Percentiles rank a stretch among this genome's conserved stretches.
Evolutionary conservation across 1,139 yeast species (phyloP).

Genomic region (Zygosaccharomyces sapae): DNA sequence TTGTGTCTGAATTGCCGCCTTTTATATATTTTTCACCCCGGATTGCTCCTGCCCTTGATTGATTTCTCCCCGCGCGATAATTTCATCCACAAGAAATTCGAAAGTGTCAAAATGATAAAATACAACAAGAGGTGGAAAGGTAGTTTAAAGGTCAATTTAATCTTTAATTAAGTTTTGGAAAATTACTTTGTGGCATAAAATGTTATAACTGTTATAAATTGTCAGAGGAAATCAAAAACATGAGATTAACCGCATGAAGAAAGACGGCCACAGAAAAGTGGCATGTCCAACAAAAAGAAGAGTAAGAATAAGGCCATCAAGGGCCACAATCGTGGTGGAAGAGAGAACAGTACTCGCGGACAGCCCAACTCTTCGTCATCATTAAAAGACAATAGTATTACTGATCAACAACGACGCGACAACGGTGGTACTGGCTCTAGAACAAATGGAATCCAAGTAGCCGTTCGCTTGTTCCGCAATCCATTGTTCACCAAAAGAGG

Average conservation of each 20-base stretch:
- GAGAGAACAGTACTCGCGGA: not conserved
- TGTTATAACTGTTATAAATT: not conserved
- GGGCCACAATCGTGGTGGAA: not conserved
- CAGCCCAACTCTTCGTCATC: not conserved
- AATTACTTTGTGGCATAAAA: not conserved
- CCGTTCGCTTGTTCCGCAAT: not conserved
- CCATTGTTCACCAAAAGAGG: slow-evolving; percentile 1
- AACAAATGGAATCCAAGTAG: not conserved
- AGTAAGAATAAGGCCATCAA: no score
- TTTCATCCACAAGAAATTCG: not conserved
- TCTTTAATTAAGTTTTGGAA: not conserved
- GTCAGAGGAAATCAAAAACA: not conserved
- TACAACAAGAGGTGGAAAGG: not conserved
- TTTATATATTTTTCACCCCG: not conserved
- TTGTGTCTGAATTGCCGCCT: not conserved
- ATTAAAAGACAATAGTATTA: not conserved
- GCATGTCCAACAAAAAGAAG: not conserved
- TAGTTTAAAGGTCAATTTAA: not conserved
- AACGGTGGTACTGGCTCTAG: not conserved
- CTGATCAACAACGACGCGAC: not conserved
- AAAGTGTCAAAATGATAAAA: not conserved
- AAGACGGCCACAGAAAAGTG: not conserved
- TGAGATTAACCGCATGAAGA: not conserved
- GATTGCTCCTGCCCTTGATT: not conserved
- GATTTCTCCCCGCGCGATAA: not conserved